A percentile compares a stretch with the other conserved stretches of the same genome.
Evolutionary conservation across 2,329 filamentous ascomycete genomes (phyloP).

Genomic region (Fusarium sp.): DNA sequence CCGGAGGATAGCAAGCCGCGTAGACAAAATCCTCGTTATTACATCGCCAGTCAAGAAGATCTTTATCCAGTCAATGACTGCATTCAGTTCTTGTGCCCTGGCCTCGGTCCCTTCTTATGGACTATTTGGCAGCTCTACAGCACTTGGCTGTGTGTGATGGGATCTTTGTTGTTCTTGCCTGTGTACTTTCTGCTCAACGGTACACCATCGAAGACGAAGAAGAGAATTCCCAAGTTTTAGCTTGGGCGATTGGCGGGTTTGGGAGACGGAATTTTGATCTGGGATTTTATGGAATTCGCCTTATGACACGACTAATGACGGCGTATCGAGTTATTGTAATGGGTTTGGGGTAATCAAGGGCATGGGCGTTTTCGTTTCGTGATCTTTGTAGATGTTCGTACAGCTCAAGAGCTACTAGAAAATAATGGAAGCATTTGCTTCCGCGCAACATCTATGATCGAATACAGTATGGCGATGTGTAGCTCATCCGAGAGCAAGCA

Average conservation of each 20-base stretch:
- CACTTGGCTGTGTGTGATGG: slow-evolving; percentile 72
- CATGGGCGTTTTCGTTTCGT: background rate
- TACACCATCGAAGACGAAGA: slow-evolving; percentile 14
- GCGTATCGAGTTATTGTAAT: background rate
- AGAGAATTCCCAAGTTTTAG: slow-evolving; percentile 26
- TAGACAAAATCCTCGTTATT: slow-evolving; percentile 61
- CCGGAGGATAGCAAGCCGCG: slow-evolving; percentile 24
- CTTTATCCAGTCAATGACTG: slow-evolving; percentile 82
- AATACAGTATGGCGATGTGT: accelerated
- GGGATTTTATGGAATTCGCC: background rate
- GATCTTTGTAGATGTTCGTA: background rate
- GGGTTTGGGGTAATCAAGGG: background rate
- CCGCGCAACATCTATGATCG: too few relatives aligned
- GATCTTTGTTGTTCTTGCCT: slow-evolving; percentile 56
- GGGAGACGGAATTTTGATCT: background rate
- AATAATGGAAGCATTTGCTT: background rate
- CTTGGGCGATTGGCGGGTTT: accelerated
- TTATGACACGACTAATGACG: slow-evolving; percentile 20
- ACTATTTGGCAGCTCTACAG: slow-evolving; percentile 70
- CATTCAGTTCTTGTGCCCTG: slow-evolving; percentile 75
- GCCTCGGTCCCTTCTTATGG: slow-evolving; percentile 66
- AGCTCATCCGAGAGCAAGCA: too few relatives aligned
- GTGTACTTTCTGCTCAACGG: slow-evolving; percentile 49
- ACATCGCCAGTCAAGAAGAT: slow-evolving; percentile 81
- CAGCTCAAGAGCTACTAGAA: background rate